These are phyloP conservation scores for Candida ipomoeae DNA, from an alignment of 805 yeast species.

Conservation along the genomic window DNA sequence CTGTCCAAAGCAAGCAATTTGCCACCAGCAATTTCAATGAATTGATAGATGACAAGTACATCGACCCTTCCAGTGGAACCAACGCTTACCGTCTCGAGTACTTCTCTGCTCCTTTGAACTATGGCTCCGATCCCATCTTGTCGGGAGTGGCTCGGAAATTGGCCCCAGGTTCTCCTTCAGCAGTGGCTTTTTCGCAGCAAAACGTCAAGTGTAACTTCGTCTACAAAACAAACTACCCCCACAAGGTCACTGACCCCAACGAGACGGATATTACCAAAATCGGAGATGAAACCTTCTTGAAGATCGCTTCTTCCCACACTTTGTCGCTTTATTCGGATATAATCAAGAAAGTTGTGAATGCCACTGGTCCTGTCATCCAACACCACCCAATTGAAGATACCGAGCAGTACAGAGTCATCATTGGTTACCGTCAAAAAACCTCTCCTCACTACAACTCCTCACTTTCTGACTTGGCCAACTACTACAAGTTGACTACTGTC, in stretches of 20 bases:
- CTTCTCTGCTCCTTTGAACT: slow-evolving; percentile 61
- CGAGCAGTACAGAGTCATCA: slow-evolving; percentile 80
- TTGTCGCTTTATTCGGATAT: slow-evolving; percentile 71
- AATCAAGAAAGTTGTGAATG: slow-evolving; percentile 59
- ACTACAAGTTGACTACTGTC: slow-evolving; percentile 78
- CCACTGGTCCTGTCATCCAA: slow-evolving; percentile 91
- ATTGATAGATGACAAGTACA: slow-evolving; percentile 75
- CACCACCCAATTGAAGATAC: slow-evolving; percentile 75
- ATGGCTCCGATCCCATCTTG: slow-evolving; percentile 43
- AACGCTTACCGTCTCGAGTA: slow-evolving; percentile 70
- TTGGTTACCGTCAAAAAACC: slow-evolving; percentile 81
- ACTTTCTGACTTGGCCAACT: slow-evolving; percentile 77
- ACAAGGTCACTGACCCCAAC: slow-evolving; percentile 20
- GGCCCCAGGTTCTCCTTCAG: slow-evolving; percentile 15
- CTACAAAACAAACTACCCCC: slow-evolving; percentile 53
- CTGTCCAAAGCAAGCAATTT: slow-evolving; percentile 39
- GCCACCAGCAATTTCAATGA: slow-evolving; percentile 51
- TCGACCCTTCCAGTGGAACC: slow-evolving; percentile 48
- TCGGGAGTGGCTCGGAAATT: slow-evolving; percentile 35
- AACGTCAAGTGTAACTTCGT: slow-evolving; percentile 74
- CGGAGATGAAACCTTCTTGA: slow-evolving; percentile 74
- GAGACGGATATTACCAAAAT: slow-evolving; percentile 58
- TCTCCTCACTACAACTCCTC: slow-evolving; percentile 88
- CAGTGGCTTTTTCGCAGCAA: slow-evolving; percentile 35
- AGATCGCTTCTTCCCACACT: slow-evolving; percentile 76